A percentile compares a stretch with the other conserved stretches of the same genome.
Conservation (phyloP, 352 stramenopile species). For the Globisporangium megalacanthum region DNA sequence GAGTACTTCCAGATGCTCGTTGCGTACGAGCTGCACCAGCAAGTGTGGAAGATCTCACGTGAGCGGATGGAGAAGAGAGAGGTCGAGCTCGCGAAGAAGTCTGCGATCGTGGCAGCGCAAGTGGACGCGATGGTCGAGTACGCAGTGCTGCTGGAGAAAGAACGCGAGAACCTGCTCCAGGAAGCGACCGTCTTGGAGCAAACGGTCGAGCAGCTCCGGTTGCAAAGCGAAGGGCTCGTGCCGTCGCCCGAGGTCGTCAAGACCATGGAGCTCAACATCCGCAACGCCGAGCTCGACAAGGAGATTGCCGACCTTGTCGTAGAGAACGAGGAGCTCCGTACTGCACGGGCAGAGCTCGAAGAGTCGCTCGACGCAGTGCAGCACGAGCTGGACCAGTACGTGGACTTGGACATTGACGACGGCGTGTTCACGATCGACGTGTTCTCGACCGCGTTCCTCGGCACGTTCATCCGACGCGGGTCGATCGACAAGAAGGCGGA, state of each 20-base stretch:
- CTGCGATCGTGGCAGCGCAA: constrained; percentile 40
- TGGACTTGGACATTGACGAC: constrained; percentile 46
- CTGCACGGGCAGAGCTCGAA: constrained; percentile 42
- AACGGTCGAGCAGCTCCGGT: constrained; percentile 55
- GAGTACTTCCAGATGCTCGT: constrained; percentile 79
- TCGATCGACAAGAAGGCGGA: constrained; percentile 61
- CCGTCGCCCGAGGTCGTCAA: constrained; percentile 62
- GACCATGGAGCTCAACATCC: constrained; percentile 42
- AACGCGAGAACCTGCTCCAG: constrained; percentile 47
- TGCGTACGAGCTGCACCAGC: constrained; percentile 64
- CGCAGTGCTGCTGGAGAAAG: constrained; percentile 44
- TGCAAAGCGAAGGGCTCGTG: constrained; percentile 47
- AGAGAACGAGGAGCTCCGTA: constrained; percentile 63
- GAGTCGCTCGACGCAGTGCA: constrained; percentile 51
- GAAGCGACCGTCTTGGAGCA: constrained; percentile 48
- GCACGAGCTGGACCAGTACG: constrained; percentile 59
- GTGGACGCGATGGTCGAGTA: constrained; percentile 39
- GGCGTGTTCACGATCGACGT: constrained; percentile 52
- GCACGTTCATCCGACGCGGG: constrained; percentile 44
- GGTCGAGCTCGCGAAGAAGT: constrained; percentile 52
- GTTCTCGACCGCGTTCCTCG: constrained; percentile 64
- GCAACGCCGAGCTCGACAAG: constrained; percentile 54
- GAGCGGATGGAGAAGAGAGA: constrained; percentile 41
- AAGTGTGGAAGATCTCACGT: constrained; percentile 66
- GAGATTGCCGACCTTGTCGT: constrained; percentile 67